phyloP scores from a whole-genome alignment of 768 basidiomycete species.

The Macrolepiota fuliginosa region DNA sequence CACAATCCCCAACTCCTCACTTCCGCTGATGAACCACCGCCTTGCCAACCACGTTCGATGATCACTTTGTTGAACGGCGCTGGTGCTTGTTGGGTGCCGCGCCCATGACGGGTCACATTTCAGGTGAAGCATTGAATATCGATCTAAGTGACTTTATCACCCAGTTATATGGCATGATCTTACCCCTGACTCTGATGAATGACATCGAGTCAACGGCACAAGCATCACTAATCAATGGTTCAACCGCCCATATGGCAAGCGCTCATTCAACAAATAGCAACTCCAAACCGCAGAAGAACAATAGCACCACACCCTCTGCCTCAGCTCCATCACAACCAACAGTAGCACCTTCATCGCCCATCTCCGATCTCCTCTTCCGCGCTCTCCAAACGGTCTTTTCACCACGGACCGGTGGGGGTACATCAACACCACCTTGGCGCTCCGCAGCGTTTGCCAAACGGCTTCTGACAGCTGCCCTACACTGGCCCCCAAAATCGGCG shows the following conservation, averaged over 20 bases:
- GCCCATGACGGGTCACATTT: conserved; percentile 3
- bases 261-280: conserved; percentile 14
- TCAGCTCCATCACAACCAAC: conserved; percentile 13
- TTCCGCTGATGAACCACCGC: conserved; percentile 8
- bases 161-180: conserved; percentile 78
- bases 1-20: conserved; percentile 1
- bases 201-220: conserved; percentile 50
- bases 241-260: background rate
- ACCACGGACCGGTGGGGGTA: conserved; percentile 52
- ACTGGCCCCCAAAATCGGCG: conserved; percentile 71
- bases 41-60: conserved; percentile 9
- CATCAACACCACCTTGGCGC: conserved; percentile 63
- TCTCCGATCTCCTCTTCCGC: conserved; percentile 80
- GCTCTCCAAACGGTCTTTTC: conserved; percentile 82
- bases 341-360: conserved; percentile 25
- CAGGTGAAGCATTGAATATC: conserved; percentile 96
- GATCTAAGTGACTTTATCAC: conserved; percentile 89
- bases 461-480: conserved; percentile 74
- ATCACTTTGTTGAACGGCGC: background rate
- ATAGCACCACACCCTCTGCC: conserved; percentile 8
- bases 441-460: conserved; percentile 93
- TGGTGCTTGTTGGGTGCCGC: background rate
- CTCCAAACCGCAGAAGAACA: conserved; percentile 23
- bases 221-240: conserved; percentile 11
- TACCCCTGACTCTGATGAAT: conserved; percentile 64